A percentile compares a stretch with the other conserved stretches of the same genome.
Conservation (phyloP, 768 basidiomycete species). For the Mycena vitilis region DNA sequence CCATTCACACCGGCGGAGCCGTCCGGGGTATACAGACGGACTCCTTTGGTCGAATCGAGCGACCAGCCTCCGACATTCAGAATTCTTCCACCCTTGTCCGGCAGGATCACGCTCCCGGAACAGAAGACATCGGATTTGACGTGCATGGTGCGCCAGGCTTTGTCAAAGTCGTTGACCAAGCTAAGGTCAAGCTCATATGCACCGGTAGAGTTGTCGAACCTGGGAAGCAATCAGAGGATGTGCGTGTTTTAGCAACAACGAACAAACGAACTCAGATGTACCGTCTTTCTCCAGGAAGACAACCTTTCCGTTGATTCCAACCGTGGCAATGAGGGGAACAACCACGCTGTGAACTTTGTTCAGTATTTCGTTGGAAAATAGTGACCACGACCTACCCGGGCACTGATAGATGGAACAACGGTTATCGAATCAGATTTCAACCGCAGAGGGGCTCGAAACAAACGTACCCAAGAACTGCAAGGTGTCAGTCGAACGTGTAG, state of each 20-base stretch:
- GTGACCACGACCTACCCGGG: constrained; percentile 14
- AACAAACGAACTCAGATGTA: constrained; percentile 58
- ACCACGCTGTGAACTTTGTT: constrained; percentile 58
- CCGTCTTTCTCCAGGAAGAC: constrained; percentile 83
- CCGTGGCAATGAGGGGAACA: constrained; percentile 80
- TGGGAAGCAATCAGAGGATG: constrained; percentile 31
- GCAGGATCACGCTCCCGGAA: constrained; percentile 77
- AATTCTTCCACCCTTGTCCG: constrained; percentile 76
- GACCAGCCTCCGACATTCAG: constrained; percentile 81
- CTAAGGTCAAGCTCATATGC: constrained; percentile 82
- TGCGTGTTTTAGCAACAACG: not conserved
- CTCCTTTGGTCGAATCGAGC: constrained; percentile 74
- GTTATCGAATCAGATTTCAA: constrained; percentile 10
- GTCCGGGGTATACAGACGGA: constrained; percentile 79
- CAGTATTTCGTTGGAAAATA: not conserved
- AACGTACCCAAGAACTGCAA: constrained; percentile 60
- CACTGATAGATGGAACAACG: not conserved
- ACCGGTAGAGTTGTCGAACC: constrained; percentile 74
- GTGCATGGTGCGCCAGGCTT: constrained; percentile 81
- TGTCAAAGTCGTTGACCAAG: constrained; percentile 58
- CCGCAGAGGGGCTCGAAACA: constrained; percentile 3
- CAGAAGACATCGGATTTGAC: constrained; percentile 86
- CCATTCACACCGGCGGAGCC: constrained; percentile 75
- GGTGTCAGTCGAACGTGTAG: constrained; percentile 5
- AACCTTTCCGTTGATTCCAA: constrained; percentile 86